These are phyloP conservation scores for Byssoonygena ceratinophila DNA, from an alignment of 2,329 filamentous ascomycete species.

Conservation along the genomic window DNA sequence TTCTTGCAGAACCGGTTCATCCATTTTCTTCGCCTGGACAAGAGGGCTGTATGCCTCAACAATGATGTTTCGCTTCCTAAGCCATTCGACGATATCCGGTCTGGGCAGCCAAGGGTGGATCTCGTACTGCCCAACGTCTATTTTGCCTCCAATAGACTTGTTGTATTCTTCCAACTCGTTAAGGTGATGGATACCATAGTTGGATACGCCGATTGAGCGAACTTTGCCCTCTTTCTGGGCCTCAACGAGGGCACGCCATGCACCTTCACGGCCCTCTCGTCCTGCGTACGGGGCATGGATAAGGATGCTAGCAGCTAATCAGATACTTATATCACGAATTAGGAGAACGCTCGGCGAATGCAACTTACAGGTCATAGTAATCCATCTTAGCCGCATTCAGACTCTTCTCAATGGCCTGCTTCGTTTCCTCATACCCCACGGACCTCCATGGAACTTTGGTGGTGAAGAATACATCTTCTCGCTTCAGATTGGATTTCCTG, in stretches of 20 bases:
- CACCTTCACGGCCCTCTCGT: conserved; percentile 29
- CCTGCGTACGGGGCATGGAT: conserved; percentile 34
- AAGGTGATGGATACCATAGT: conserved; percentile 33
- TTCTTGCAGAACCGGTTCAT: conserved; percentile 44
- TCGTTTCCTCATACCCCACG: conserved; percentile 55
- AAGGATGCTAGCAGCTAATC: conserved; percentile 23
- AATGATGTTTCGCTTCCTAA: conserved; percentile 50
- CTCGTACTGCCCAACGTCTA: conserved; percentile 81
- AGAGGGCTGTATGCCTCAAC: conserved; percentile 48
- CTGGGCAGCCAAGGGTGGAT: conserved; percentile 79
- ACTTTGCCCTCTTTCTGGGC: conserved; percentile 29
- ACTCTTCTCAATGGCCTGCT: conserved; percentile 53
- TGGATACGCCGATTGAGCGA: conserved; percentile 35
- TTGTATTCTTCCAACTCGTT: conserved; percentile 35
- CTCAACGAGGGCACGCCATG: conserved; percentile 32
- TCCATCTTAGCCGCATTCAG: conserved; percentile 51
- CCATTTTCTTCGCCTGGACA: conserved; percentile 37
- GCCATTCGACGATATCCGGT: conserved; percentile 72
- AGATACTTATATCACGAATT: background rate
- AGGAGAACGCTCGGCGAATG: no score
- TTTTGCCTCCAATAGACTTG: conserved; percentile 46
- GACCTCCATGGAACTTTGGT: conserved; percentile 46
- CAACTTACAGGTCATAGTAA: conserved; percentile 59
- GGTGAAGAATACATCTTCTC: conserved; percentile 52
- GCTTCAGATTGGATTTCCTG: conserved; percentile 41